Base-by-base conservation (phyloP, 305 asterid genomes). In the Petunia hybrid region DNA sequence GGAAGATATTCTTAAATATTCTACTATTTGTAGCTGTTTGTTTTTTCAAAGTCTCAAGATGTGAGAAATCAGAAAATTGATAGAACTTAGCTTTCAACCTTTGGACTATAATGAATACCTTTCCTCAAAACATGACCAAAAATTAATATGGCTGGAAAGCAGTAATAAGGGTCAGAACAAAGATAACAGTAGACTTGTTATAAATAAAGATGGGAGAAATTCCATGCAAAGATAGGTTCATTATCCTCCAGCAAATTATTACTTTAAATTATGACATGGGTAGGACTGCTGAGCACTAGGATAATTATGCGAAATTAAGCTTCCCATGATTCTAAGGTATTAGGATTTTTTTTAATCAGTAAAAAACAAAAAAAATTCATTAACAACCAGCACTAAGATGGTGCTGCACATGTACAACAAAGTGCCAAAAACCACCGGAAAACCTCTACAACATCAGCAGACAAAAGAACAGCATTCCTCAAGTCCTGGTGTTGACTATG, bases 401-500 rank as follows among this genome's bases (percentile, higher is more conserved):
- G 62, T 59, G 35, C 46, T 48, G 63, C 36, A 73, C 62, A 73
- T 57, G 46, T 73, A 51, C 78, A 73, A 35, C 12, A 5, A 70
- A 31, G 77, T 70, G 22, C 61, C n/a, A 70, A 48, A 13, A 13
- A 73, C 46, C 6, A 73, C 13, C 13, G 36, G 46, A 53, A 13
- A 35, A 53, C 46, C 22, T 70, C 35, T 36, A 14, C 64, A 12
- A 73, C 6, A 51, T 13, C 78, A 36, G 8, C 46, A 13, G 42
- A 73, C 63, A 73, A 73, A 73, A 13, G 64, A 73, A 39, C 46
- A 73, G 48, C 78, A 73, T 36, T 46, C 35, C 78, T 53, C 63
- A 51, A 51, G 78, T 6, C 63, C 63, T 36, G 12, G 46, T 6
- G 63, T 48, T 35, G 78, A 36, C 36, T 45, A 1, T 3, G 13